Percentiles rank a stretch among this genome's conserved stretches.
Evolutionary conservation across 2,329 filamentous ascomycete genomes (phyloP).

Genomic region (Alternaria brassicae): DNA sequence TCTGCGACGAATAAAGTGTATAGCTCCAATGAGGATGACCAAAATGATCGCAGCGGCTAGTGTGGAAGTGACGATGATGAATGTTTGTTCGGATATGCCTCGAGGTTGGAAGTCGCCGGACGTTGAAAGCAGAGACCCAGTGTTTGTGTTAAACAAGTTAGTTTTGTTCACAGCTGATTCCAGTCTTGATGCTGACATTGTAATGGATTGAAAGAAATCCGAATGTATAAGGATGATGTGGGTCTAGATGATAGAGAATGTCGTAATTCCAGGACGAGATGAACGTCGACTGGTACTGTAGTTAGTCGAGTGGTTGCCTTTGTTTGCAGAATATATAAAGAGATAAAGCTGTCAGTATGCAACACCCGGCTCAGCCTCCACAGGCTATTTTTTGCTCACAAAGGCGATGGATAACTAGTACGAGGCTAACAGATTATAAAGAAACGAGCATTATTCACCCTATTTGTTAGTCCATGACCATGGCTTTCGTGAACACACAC

Average conservation of each 20-base stretch:
- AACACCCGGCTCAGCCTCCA: background rate
- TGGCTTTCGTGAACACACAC: background rate
- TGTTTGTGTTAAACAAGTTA: background rate
- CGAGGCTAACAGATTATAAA: background rate
- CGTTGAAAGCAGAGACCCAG: background rate
- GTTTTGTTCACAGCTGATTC: background rate
- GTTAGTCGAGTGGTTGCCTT: background rate
- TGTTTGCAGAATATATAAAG: background rate
- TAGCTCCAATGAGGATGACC: background rate
- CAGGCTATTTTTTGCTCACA: background rate
- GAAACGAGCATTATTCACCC: background rate
- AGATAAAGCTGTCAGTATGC: background rate
- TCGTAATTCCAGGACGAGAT: background rate
- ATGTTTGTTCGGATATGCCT: background rate
- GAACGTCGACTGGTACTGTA: background rate
- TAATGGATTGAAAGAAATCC: background rate
- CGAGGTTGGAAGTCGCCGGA: background rate
- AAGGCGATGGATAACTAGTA: background rate
- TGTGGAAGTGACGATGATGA: slow-evolving; percentile 2
- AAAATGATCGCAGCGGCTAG: slow-evolving; percentile 1
- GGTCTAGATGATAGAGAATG: background rate
- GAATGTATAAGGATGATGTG: background rate
- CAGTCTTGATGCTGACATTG: background rate
- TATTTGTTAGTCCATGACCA: background rate
- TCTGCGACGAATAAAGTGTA: slow-evolving; percentile 3